phyloP scores from a whole-genome alignment of 164 flowering plant species.

The Magnolia changhungtana region DNA sequence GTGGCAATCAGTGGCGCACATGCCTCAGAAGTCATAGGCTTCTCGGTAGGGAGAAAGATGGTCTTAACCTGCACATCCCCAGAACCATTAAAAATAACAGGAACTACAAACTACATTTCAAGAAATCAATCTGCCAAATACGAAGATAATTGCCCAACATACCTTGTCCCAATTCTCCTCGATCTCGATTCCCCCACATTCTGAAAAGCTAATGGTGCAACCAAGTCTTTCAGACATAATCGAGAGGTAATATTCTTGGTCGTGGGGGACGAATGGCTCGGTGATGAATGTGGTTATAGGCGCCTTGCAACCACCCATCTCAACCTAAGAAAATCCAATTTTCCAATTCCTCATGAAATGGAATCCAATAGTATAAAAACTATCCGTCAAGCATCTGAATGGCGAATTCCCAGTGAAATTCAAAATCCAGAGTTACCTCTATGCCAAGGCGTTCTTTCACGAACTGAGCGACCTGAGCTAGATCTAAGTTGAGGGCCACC shows the following conservation, averaged over 20 bases:
- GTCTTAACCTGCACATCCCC: conserved; percentile 60
- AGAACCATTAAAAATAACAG: not conserved
- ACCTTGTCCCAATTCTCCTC: conserved; percentile 99
- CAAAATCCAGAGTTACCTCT: conserved; percentile 43
- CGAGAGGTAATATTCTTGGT: conserved; percentile 74
- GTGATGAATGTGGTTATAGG: conserved; percentile 91
- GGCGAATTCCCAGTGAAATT: not conserved
- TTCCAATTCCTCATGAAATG: not conserved
- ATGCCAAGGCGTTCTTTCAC: conserved; percentile 74
- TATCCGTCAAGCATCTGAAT: not conserved
- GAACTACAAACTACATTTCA: not conserved
- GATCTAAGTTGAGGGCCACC: conserved; percentile 76
- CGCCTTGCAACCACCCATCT: conserved; percentile 90
- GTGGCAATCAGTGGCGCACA: conserved; percentile 94
- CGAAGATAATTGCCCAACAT: not conserved
- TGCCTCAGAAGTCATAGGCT: conserved; percentile 50
- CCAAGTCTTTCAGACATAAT: conserved; percentile 89
- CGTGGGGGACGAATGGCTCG: conserved; percentile 87
- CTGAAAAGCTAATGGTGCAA: conserved; percentile 76
- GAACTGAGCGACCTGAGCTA: conserved; percentile 79
- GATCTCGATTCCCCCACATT: conserved; percentile 93
- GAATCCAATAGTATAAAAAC: not conserved
- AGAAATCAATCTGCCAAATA: not conserved
- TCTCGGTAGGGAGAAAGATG: conserved; percentile 66
- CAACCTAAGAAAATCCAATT: conserved; percentile 47